Percentiles rank a stretch among this genome's conserved stretches.
Evolutionary conservation across 345 rosid species (phyloP).

Genomic region (Nasturtium officinale): DNA sequence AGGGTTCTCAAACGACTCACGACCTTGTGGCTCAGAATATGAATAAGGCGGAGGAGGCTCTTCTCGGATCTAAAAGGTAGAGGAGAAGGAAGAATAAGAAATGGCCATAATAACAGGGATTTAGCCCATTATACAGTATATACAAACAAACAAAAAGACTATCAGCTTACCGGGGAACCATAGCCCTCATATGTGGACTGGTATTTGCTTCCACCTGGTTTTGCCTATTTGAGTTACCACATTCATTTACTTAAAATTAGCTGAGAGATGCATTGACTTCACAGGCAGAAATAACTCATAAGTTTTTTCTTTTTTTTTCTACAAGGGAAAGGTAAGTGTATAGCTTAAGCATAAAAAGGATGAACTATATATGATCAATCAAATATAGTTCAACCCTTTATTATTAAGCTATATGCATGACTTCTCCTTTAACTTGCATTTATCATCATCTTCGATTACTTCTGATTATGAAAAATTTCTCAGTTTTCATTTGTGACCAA

Average conservation of each 20-base stretch:
- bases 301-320: neutral
- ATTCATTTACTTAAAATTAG: constrained; percentile 14
- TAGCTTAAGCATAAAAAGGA: neutral
- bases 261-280: neutral
- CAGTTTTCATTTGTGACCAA: neutral
- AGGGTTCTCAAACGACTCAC: constrained; percentile 81
- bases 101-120: neutral
- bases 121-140: constrained; percentile 3
- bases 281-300: constrained; percentile 11
- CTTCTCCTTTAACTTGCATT: constrained; percentile 12
- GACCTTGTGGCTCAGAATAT: constrained; percentile 58
- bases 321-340: neutral
- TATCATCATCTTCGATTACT: neutral
- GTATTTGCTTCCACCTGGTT: constrained; percentile 58
- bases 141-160: constrained; percentile 21
- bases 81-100: constrained; percentile 8
- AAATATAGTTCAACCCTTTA: neutral
- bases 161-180: constrained; percentile 66
- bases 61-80: constrained; percentile 69
- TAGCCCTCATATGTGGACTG: constrained; percentile 64
- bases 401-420: constrained; percentile 18
- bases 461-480: constrained; percentile 10
- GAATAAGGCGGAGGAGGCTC: constrained; percentile 93
- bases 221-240: constrained; percentile 54
- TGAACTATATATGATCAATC: neutral